These are phyloP conservation scores for Solanum sparsipilum DNA, from an alignment of 257 asterid genomes.

Conservation along the genomic window DNA sequence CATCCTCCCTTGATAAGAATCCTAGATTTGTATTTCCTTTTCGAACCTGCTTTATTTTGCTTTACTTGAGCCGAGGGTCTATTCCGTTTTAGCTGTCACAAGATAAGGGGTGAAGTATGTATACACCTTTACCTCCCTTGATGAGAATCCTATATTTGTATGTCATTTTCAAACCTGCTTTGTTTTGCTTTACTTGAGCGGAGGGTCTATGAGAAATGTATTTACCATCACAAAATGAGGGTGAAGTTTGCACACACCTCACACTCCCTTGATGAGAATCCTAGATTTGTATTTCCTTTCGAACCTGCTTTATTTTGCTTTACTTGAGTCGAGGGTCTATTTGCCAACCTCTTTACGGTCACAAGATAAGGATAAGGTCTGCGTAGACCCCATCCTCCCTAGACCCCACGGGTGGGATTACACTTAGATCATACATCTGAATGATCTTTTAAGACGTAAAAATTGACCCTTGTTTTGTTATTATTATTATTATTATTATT, in stretches of 20 bases:
- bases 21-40: neutral
- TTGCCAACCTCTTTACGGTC: neutral
- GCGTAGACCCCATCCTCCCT: neutral
- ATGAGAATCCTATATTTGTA: neutral
- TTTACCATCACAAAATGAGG: neutral
- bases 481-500: neutral
- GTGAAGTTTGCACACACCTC: neutral
- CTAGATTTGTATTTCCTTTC: neutral
- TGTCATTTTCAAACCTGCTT: neutral
- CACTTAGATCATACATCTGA: neutral
- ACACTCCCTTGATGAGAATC: neutral
- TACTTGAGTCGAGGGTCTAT: neutral
- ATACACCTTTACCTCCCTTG: neutral
- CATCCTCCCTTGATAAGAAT: neutral
- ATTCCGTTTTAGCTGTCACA: neutral
- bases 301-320: neutral
- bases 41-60: neutral
- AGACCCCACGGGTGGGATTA: neutral
- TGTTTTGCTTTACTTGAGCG: neutral
- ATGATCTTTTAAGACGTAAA: neutral
- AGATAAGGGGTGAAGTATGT: neutral
- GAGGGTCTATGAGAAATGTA: neutral
- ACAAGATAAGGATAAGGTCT: neutral
- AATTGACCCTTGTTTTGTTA: neutral
- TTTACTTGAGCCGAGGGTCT: neutral